Evolutionary conservation across 129 eudicot species (phyloP).

Genomic region (Deinandra increscens): DNA sequence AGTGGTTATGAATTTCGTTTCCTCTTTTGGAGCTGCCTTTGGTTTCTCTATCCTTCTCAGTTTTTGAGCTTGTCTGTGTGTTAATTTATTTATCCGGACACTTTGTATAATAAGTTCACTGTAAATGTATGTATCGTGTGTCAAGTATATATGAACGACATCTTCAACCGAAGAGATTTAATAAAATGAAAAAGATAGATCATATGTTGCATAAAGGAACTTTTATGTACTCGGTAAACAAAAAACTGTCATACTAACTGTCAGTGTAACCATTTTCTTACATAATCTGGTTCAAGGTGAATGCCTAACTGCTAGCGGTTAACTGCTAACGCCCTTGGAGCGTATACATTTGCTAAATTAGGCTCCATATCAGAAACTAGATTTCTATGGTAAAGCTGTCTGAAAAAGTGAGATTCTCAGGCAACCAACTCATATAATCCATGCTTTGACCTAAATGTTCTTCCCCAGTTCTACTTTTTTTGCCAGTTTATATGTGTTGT

Average conservation of each 20-base stretch:
- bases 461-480: conserved; percentile 87
- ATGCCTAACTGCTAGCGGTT: conserved; percentile 1
- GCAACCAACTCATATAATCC: conserved; percentile 18
- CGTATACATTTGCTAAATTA: conserved; percentile 24
- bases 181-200: not conserved
- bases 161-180: conserved; percentile 14
- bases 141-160: conserved; percentile 4
- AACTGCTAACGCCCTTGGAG: conserved; percentile 19
- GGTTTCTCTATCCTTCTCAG: conserved; percentile 44
- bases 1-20: conserved; percentile 23
- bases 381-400: conserved; percentile 13
- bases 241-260: conserved; percentile 10
- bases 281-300: conserved; percentile 13
- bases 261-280: conserved; percentile 10
- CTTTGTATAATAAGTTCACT: conserved; percentile 32
- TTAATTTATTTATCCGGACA: not conserved
- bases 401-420: conserved; percentile 4
- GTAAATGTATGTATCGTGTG: conserved; percentile 19
- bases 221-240: conserved; percentile 1
- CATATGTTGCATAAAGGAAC: not conserved
- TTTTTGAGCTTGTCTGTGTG: conserved; percentile 28
- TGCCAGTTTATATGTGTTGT: conserved; percentile 60
- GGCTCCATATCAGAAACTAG: conserved; percentile 21
- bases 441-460: conserved; percentile 41
- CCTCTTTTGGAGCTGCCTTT: conserved; percentile 41